Evolutionary conservation across 495 filamentous ascomycete species (phyloP).

Genomic region (Pyrenula massariospora): DNA sequence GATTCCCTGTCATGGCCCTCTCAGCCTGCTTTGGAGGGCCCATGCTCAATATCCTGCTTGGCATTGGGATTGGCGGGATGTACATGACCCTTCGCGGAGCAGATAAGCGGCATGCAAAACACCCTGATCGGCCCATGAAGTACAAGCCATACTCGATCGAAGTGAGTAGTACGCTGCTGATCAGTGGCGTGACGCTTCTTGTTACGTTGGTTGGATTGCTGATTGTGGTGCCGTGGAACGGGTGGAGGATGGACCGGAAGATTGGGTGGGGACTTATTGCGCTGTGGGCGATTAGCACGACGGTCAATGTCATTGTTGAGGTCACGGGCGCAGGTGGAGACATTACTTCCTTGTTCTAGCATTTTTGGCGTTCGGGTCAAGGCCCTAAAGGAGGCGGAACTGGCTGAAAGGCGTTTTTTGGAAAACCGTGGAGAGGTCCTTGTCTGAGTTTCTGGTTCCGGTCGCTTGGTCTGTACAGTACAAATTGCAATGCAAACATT

Average conservation of each 20-base stretch:
- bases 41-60: slow-evolving; percentile 94
- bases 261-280: slow-evolving; percentile 74
- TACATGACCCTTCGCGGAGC: slow-evolving; percentile 51
- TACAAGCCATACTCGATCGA: slow-evolving; percentile 58
- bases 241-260: slow-evolving; percentile 76
- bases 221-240: slow-evolving; percentile 70
- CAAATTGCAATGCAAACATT: too few species aligned
- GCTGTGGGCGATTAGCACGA: slow-evolving; percentile 79
- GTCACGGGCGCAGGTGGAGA: slow-evolving; percentile 41
- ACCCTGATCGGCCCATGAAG: slow-evolving; percentile 25
- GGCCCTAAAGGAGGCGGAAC: too few species aligned
- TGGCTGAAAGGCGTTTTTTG: too few species aligned
- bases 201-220: slow-evolving; percentile 69
- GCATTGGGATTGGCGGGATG: slow-evolving; percentile 77
- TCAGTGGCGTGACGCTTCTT: slow-evolving; percentile 70
- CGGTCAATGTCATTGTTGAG: slow-evolving; percentile 77
- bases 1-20: slow-evolving; percentile 95
- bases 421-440: too few species aligned
- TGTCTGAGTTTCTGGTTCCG: too few species aligned
- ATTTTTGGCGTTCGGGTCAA: not conserved
- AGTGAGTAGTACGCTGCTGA: slow-evolving; percentile 70
- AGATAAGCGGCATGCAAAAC: slow-evolving; percentile 38
- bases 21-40: slow-evolving; percentile 91
- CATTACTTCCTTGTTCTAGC: not conserved
- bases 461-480: too few species aligned